Conservation (phyloP, 805 yeast species). For the Groenewaldozyma salmanticensis region DNA sequence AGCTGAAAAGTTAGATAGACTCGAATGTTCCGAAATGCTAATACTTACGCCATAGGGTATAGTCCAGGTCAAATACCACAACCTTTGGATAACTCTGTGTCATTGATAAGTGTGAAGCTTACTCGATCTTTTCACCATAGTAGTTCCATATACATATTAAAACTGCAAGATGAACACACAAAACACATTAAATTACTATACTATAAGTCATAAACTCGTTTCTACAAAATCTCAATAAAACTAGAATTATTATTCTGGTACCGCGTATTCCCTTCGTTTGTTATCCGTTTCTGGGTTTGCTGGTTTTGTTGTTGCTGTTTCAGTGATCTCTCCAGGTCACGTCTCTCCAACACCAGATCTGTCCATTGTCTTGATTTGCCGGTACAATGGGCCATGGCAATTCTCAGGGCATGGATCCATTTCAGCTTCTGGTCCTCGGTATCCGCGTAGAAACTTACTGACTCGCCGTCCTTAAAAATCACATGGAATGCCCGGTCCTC, state of each 20-base stretch:
- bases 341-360: constrained; percentile 11
- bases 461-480: constrained; percentile 65
- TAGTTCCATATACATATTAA: too few species aligned
- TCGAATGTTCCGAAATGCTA: neutral
- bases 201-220: too few species aligned
- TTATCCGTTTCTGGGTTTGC: too few species aligned
- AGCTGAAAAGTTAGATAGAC: constrained; percentile 7
- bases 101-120: neutral
- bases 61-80: constrained; percentile 67
- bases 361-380: constrained; percentile 13
- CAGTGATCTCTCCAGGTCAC: constrained; percentile 6
- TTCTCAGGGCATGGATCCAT: constrained; percentile 58
- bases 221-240: constrained; percentile 9
- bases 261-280: too few species aligned
- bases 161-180: too few species aligned
- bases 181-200: too few species aligned
- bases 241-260: too few species aligned
- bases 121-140: too few species aligned
- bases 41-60: constrained; percentile 62
- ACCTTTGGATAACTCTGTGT: constrained; percentile 34
- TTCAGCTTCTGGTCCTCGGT: constrained; percentile 44
- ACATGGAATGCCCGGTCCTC: constrained; percentile 72
- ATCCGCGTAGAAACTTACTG: constrained; percentile 77
- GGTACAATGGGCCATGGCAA: constrained; percentile 32
- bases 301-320: constrained; percentile 3